These are phyloP conservation scores for Colletotrichum sublineola DNA, from an alignment of 2,329 filamentous ascomycete species.

Conservation along the genomic window DNA sequence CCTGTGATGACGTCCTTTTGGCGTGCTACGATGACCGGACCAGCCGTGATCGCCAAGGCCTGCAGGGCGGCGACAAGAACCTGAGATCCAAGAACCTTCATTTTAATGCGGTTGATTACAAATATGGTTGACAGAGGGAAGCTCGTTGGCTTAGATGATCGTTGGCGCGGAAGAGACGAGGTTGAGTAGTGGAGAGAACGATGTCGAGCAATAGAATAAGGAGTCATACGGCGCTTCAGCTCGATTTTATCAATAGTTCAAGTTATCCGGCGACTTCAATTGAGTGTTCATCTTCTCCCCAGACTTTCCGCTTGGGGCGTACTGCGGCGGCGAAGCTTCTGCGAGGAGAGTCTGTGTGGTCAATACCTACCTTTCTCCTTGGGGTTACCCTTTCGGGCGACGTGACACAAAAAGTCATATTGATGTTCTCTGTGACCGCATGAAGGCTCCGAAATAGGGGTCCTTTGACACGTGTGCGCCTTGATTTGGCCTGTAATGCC, in stretches of 20 bases:
- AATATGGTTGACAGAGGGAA: background rate
- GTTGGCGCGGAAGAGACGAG: constrained; percentile 2
- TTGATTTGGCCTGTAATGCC: constrained; percentile 9
- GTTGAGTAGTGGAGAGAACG: constrained; percentile 16
- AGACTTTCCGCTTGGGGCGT: constrained; percentile 14
- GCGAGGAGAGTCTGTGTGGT: constrained; percentile 22
- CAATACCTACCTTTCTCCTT: constrained; percentile 34
- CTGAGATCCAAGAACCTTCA: constrained; percentile 23
- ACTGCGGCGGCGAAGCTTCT: constrained; percentile 21
- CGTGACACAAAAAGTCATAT: constrained; percentile 31
- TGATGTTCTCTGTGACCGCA: constrained; percentile 25
- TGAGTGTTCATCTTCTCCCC: constrained; percentile 22
- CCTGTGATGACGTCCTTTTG: constrained; percentile 29
- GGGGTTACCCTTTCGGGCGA: constrained; percentile 25
- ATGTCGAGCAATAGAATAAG: constrained; percentile 4
- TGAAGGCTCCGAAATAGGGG: constrained; percentile 28
- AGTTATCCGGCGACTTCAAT: constrained; percentile 5
- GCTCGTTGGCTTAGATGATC: background rate
- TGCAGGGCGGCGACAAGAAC: constrained; percentile 34
- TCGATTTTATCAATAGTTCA: constrained; percentile 30
- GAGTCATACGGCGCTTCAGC: constrained; percentile 21
- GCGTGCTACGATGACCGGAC: constrained; percentile 17
- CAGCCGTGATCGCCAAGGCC: constrained; percentile 37
- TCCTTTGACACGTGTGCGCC: constrained; percentile 9
- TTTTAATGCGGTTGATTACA: constrained; percentile 11